These are phyloP conservation scores for Russula olivacea DNA, from an alignment of 768 basidiomycete species.

Conservation along the genomic window DNA sequence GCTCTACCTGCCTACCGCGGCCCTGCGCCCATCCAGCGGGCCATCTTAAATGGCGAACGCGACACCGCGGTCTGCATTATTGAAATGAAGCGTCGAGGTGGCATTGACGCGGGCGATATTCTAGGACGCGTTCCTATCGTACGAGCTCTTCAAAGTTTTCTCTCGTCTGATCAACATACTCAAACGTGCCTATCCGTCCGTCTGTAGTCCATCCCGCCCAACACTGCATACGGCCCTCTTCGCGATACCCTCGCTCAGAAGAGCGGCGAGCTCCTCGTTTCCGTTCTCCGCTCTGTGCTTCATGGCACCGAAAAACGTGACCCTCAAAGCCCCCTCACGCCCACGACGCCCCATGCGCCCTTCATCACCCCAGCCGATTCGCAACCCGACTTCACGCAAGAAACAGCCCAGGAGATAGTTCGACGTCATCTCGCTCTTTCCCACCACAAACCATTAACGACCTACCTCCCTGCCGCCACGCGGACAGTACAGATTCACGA, in stretches of 20 bases:
- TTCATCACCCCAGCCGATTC: slow-evolving; percentile 51
- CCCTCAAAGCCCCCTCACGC: slow-evolving; percentile 3
- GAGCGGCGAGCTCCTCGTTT: slow-evolving; percentile 69
- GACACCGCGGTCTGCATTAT: slow-evolving; percentile 79
- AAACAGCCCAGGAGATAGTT: slow-evolving; percentile 52
- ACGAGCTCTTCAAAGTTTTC: slow-evolving; percentile 5
- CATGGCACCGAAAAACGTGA: slow-evolving; percentile 42
- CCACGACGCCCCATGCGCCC: slow-evolving; percentile 46
- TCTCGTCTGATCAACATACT: neutral
- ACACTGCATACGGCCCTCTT: slow-evolving; percentile 48
- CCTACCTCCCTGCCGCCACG: slow-evolving; percentile 25
- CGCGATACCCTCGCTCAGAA: slow-evolving; percentile 51
- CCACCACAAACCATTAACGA: slow-evolving; percentile 47
- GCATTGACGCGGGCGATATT: slow-evolving; percentile 75
- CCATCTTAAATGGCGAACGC: slow-evolving; percentile 58
- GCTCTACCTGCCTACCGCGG: slow-evolving; percentile 84
- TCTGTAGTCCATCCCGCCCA: slow-evolving; percentile 46
- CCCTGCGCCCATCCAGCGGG: slow-evolving; percentile 84
- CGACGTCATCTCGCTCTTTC: slow-evolving; percentile 56
- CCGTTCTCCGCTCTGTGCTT: slow-evolving; percentile 59
- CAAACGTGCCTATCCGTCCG: neutral
- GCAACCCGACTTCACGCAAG: slow-evolving; percentile 48
- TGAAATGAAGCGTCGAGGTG: slow-evolving; percentile 52
- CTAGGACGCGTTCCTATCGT: slow-evolving; percentile 56
- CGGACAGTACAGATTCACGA: slow-evolving; percentile 32